Evolutionary conservation across 2,329 filamentous ascomycete species (phyloP).

Genomic region (Alternaria sp.): DNA sequence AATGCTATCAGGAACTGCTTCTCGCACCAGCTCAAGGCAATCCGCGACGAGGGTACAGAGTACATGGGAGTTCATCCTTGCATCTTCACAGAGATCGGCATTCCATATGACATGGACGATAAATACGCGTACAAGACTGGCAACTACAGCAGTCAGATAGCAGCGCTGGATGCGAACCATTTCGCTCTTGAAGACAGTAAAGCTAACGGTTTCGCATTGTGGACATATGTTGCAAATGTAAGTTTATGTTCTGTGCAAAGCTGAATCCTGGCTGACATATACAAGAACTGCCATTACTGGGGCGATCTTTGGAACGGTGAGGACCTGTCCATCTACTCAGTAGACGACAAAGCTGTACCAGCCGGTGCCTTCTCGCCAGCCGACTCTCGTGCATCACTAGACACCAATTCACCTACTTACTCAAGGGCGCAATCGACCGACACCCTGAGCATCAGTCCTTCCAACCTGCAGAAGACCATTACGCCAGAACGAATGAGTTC

Average conservation of each 20-base stretch:
- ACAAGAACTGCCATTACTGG: conserved; percentile 82
- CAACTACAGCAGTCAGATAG: conserved; percentile 90
- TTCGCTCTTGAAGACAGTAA: conserved; percentile 87
- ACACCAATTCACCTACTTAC: conserved; percentile 62
- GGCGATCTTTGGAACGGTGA: conserved; percentile 98
- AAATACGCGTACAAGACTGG: conserved; percentile 95
- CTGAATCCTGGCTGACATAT: conserved; percentile 23
- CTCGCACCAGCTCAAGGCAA: conserved; percentile 82
- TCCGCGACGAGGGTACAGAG: conserved; percentile 86
- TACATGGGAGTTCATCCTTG: conserved; percentile 89
- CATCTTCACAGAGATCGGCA: conserved; percentile 93
- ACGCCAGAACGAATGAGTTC: conserved; percentile 62
- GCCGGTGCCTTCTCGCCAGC: conserved; percentile 60
- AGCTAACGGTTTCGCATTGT: conserved; percentile 86
- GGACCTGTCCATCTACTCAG: conserved; percentile 88
- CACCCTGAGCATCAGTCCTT: conserved; percentile 70
- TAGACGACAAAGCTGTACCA: conserved; percentile 76
- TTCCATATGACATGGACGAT: conserved; percentile 98
- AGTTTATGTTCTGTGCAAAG: background rate
- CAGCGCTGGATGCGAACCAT: conserved; percentile 95
- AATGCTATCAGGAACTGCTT: conserved; percentile 94
- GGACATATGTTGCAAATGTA: conserved; percentile 82
- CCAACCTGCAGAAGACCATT: conserved; percentile 78
- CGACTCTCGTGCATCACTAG: conserved; percentile 61
- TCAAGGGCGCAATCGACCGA: conserved; percentile 61